phyloP scores from a whole-genome alignment of 441 rosid species.

The Pelargonium australe region DNA sequence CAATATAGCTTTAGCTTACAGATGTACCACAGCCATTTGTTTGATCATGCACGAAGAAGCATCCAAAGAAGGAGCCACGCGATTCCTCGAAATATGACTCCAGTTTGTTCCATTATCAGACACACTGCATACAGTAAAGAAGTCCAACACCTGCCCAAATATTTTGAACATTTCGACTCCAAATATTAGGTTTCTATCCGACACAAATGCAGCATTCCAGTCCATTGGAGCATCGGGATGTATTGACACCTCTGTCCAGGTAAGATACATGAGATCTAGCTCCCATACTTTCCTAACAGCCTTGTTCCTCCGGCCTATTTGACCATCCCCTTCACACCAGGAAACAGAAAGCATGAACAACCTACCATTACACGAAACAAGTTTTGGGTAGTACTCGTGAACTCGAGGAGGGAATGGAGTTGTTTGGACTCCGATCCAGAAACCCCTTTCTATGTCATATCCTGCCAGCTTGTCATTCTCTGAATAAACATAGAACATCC shows the following conservation, averaged over 20 bases:
- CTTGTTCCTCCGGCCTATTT: conserved; percentile 91
- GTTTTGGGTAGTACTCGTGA: conserved; percentile 83
- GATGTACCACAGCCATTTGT: conserved; percentile 67
- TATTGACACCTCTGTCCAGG: conserved; percentile 71
- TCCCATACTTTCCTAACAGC: conserved; percentile 96
- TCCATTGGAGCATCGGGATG: conserved; percentile 99
- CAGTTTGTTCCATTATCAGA: conserved; percentile 45
- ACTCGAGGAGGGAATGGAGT: conserved; percentile 86
- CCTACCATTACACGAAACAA: conserved; percentile 62
- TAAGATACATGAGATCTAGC: conserved; percentile 75
- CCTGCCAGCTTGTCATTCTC: conserved; percentile 87
- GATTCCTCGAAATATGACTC: conserved; percentile 76
- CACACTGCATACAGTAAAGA: conserved; percentile 57
- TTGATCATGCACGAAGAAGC: conserved; percentile 77
- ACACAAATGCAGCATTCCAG: conserved; percentile 82
- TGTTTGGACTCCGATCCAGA: conserved; percentile 77
- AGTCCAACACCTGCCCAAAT: conserved; percentile 81
- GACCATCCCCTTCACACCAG: conserved; percentile 98
- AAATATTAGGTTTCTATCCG: conserved; percentile 57
- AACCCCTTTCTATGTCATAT: conserved; percentile 83
- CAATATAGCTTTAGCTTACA: conserved; percentile 23
- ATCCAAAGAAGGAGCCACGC: conserved; percentile 63
- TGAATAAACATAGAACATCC: conserved; percentile 81
- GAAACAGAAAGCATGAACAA: conserved; percentile 88
- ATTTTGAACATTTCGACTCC: conserved; percentile 98